These are phyloP conservation scores for Haplosporangium sp. DNA, from an alignment of 371 early-diverging fungal species.

Conservation along the genomic window DNA sequence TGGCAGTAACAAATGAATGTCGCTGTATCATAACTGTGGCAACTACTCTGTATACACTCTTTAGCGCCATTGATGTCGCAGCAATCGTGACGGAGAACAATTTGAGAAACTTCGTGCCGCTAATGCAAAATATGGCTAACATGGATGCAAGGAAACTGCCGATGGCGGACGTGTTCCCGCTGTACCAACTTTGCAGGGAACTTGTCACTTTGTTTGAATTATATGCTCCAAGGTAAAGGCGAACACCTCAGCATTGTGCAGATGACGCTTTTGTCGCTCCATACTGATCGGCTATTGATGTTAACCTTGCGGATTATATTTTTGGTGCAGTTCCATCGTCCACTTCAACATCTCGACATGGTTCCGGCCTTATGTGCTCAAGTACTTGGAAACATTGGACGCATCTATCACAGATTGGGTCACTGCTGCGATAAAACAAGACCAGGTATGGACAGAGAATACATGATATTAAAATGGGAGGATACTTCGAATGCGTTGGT, in stretches of 20 bases:
- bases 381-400: conserved; percentile 68
- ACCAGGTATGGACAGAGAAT: conserved; percentile 59
- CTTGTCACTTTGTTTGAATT: conserved; percentile 42
- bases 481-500: background rate
- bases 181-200: conserved; percentile 49
- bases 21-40: background rate
- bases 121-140: conserved; percentile 56
- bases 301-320: background rate
- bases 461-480: background rate
- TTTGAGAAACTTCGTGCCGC: conserved; percentile 46
- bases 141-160: conserved; percentile 54
- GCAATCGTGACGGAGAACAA: conserved; percentile 49
- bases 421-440: conserved; percentile 69
- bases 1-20: background rate
- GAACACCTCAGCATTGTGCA: background rate
- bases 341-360: conserved; percentile 73
- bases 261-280: background rate
- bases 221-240: conserved; percentile 43
- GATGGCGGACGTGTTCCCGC: conserved; percentile 49
- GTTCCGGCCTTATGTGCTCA: conserved; percentile 71
- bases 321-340: conserved; percentile 22
- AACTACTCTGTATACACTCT: background rate
- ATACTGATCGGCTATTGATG: background rate
- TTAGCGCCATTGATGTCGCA: conserved; percentile 33
- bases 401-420: conserved; percentile 71